Conservation (phyloP, 2,329 filamentous ascomycete species). For the Pseudogymnoascus sp. region DNA sequence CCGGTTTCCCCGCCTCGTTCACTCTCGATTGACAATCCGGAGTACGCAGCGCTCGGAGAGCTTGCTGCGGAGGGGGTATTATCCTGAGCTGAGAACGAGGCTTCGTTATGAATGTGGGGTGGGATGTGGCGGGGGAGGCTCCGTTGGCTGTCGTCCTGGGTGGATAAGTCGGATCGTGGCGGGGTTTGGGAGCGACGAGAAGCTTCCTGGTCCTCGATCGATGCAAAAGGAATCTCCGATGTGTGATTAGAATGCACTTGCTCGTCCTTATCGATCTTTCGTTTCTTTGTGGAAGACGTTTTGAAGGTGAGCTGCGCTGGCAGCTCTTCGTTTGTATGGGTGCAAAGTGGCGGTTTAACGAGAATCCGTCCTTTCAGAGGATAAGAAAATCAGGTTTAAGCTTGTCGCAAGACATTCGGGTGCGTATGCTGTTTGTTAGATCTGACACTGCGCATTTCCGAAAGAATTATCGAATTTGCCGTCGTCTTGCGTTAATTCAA, state of each 20-base stretch:
- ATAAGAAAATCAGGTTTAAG: conserved; percentile 2
- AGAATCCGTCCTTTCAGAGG: conserved; percentile 4
- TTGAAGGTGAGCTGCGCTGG: conserved; percentile 58
- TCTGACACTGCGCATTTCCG: not conserved
- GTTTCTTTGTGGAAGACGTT: conserved; percentile 68
- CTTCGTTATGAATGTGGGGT: conserved; percentile 35
- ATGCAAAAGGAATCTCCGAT: conserved; percentile 25
- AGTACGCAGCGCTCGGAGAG: conserved; percentile 49
- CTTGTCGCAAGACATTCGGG: conserved; percentile 3
- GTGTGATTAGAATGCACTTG: conserved; percentile 19
- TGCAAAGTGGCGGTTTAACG: conserved; percentile 7
- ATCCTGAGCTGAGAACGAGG: conserved; percentile 38
- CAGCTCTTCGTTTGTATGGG: conserved; percentile 23
- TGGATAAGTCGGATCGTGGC: conserved; percentile 32
- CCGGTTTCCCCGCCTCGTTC: conserved; percentile 37
- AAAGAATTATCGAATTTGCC: conserved; percentile 3
- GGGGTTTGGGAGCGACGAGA: conserved; percentile 41
- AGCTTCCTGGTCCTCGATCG: conserved; percentile 34
- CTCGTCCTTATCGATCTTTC: conserved; percentile 48
- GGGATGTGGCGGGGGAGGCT: conserved; percentile 43
- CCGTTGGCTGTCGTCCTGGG: conserved; percentile 13
- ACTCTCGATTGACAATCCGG: conserved; percentile 48
- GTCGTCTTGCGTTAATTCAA: conserved; percentile 6
- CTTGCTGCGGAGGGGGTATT: conserved; percentile 49
- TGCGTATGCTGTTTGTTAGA: not conserved